A percentile compares a stretch with the other conserved stretches of the same genome.
Conservation (phyloP, 371 early-diverging fungal genomes). For the Rhizomucor miehei region DNA sequence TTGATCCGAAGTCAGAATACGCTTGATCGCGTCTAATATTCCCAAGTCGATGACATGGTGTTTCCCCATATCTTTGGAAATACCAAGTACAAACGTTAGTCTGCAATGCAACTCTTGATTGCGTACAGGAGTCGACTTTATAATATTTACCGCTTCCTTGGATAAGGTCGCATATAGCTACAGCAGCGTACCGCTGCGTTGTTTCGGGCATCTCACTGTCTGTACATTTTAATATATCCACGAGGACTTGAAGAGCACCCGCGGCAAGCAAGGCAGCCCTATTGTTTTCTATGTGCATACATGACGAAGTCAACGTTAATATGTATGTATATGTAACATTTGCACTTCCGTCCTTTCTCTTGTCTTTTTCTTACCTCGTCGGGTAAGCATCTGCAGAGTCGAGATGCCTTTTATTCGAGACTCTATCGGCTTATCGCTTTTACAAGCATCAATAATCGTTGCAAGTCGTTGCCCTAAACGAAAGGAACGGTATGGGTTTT, state of each 20-base stretch:
- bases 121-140: neutral
- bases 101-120: neutral
- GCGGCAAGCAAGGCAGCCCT: constrained; percentile 50
- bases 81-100: neutral
- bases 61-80: constrained; percentile 43
- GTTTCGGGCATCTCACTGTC: constrained; percentile 55
- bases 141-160: constrained; percentile 51
- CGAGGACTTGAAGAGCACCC: constrained; percentile 63
- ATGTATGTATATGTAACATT: no score
- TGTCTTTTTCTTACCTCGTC: constrained; percentile 48
- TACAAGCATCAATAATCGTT: constrained; percentile 49
- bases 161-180: constrained; percentile 70
- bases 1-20: constrained; percentile 52
- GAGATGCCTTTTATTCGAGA: constrained; percentile 59
- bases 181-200: constrained; percentile 66
- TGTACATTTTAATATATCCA: constrained; percentile 51
- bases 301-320: neutral
- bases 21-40: constrained; percentile 58
- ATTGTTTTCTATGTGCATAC: constrained; percentile 60
- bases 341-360: no score
- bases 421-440: constrained; percentile 43
- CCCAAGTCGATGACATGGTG: constrained; percentile 56
- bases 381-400: constrained; percentile 67
- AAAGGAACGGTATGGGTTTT: no score
- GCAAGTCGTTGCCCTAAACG: constrained; percentile 41